Evolutionary conservation across 495 filamentous ascomycete genomes (phyloP).

Genomic region (Aspergillus sclerotiicarbonarius): DNA sequence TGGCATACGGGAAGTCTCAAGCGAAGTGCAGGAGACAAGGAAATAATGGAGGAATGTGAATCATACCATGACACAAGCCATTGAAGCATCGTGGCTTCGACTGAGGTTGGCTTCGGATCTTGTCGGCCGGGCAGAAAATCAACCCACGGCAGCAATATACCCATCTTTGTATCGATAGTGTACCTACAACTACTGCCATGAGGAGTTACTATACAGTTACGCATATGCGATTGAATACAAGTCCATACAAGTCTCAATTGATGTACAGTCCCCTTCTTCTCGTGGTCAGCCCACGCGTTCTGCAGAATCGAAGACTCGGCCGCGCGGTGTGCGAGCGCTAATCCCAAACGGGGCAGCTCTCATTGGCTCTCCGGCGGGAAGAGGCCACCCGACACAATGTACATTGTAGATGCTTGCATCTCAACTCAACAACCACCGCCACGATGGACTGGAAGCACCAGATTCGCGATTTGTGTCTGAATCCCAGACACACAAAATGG

Average conservation of each 20-base stretch:
- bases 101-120: background rate
- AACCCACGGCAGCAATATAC: slow-evolving; percentile 21
- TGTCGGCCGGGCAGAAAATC: background rate
- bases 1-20: background rate
- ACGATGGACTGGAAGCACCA: slow-evolving; percentile 20
- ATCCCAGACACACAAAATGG: slow-evolving; percentile 61
- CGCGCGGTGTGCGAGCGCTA: slow-evolving; percentile 12
- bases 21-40: background rate
- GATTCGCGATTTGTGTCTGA: slow-evolving; percentile 24
- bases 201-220: slow-evolving; percentile 7
- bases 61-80: background rate
- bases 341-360: slow-evolving; percentile 21
- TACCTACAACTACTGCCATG: slow-evolving; percentile 8
- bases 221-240: slow-evolving; percentile 3
- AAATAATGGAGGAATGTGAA: background rate
- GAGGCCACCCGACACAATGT: slow-evolving; percentile 12
- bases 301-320: background rate
- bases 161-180: slow-evolving; percentile 23
- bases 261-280: background rate
- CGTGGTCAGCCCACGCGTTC: background rate
- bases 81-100: background rate
- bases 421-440: background rate
- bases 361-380: slow-evolving; percentile 13
- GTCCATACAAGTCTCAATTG: too few species aligned
- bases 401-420: background rate